Conservation (phyloP, 805 yeast genomes). For the Cyberlindnera nakhonratchasimensis region DNA sequence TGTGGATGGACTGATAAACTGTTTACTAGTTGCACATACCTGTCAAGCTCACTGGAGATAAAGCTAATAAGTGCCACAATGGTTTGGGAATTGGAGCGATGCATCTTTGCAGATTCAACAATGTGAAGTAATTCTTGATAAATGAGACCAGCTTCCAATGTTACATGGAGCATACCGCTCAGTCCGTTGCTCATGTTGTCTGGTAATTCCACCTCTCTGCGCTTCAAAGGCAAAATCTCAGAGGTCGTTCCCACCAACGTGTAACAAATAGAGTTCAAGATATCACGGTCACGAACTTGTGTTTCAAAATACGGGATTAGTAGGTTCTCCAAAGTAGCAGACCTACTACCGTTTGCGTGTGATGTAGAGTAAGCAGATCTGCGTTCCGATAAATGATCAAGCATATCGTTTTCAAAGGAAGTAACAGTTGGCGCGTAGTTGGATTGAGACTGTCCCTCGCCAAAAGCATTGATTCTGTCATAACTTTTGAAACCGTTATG, state of each 20-base stretch:
- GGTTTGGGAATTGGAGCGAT: slow-evolving; percentile 39
- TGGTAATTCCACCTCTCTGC: slow-evolving; percentile 42
- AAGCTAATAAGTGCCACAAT: slow-evolving; percentile 55
- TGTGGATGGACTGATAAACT: slow-evolving; percentile 38
- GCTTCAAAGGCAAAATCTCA: slow-evolving; percentile 45
- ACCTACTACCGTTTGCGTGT: slow-evolving; percentile 7
- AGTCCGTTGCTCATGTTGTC: slow-evolving; percentile 50
- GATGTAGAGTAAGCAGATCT: slow-evolving; percentile 33
- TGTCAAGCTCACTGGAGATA: slow-evolving; percentile 39
- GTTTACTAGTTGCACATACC: slow-evolving; percentile 43
- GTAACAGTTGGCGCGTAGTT: slow-evolving; percentile 29
- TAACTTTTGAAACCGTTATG: not conserved
- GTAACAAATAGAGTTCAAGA: slow-evolving; percentile 47
- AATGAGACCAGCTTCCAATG: slow-evolving; percentile 72
- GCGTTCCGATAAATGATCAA: slow-evolving; percentile 36
- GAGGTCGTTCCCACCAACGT: slow-evolving; percentile 63
- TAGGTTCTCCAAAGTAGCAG: slow-evolving; percentile 29
- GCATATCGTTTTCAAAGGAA: slow-evolving; percentile 35
- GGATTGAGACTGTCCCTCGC: slow-evolving; percentile 13
- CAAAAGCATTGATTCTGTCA: slow-evolving; percentile 2
- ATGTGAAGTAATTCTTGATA: slow-evolving; percentile 43
- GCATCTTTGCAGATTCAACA: slow-evolving; percentile 26
- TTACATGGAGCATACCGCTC: slow-evolving; percentile 49
- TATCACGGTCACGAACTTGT: slow-evolving; percentile 37
- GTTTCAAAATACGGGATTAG: slow-evolving; percentile 34